A percentile compares a stretch with the other conserved stretches of the same genome.
phyloP scores from a whole-genome alignment of 371 early-diverging fungal species.

The Synchytrium microbalum region DNA sequence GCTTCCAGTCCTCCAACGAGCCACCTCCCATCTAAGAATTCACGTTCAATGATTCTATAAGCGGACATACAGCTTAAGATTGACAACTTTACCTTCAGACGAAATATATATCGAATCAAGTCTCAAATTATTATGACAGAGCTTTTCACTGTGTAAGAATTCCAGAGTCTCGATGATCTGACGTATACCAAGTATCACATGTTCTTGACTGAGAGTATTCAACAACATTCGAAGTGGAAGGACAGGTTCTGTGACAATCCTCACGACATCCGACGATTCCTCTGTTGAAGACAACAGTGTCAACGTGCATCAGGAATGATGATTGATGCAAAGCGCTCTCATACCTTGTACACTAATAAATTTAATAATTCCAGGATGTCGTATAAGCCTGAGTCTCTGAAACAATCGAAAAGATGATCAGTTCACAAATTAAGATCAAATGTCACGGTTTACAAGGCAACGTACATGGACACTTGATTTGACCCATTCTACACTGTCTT shows the following conservation, averaged over 20 bases:
- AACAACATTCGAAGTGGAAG: slow-evolving; percentile 6
- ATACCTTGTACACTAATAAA: slow-evolving; percentile 13
- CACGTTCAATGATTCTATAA: not conserved
- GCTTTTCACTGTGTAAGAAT: slow-evolving; percentile 25
- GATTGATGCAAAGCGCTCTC: too few relatives aligned
- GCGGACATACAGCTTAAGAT: not conserved
- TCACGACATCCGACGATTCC: not conserved
- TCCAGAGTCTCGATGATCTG: slow-evolving; percentile 15
- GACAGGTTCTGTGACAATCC: not conserved
- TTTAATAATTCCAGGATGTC: slow-evolving; percentile 33
- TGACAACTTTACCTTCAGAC: not conserved
- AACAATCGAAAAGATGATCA: not conserved
- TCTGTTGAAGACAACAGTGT: too few relatives aligned
- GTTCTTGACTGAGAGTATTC: not conserved
- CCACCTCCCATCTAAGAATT: slow-evolving; percentile 17
- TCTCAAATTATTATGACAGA: slow-evolving; percentile 30
- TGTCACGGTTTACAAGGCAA: not conserved
- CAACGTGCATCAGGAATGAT: too few relatives aligned
- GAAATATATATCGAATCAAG: slow-evolving; percentile 24
- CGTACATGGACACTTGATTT: not conserved
- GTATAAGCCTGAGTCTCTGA: slow-evolving; percentile 25
- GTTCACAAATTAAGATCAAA: not conserved
- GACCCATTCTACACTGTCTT: not conserved
- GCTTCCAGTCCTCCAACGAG: slow-evolving; percentile 29
- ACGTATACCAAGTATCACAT: not conserved